These are phyloP conservation scores for Ophiostoma angusticollis DNA, from an alignment of 2,329 filamentous ascomycete species.

Conservation along the genomic window DNA sequence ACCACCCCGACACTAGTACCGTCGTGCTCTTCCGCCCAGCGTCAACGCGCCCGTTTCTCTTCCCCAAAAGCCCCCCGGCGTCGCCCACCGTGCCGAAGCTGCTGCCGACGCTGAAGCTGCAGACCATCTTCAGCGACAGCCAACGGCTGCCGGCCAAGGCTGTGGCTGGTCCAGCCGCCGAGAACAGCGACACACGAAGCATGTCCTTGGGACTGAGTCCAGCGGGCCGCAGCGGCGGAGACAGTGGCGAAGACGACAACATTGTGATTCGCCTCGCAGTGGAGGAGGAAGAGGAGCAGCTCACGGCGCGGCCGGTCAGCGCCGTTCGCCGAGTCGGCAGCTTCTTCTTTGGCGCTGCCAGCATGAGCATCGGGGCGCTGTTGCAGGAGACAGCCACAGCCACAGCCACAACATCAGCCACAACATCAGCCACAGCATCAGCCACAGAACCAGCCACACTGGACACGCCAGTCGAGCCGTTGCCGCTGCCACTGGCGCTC, in stretches of 20 bases:
- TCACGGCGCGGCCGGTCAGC: conserved; percentile 26
- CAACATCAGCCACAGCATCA: conserved; percentile 5
- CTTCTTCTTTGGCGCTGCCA: conserved; percentile 18
- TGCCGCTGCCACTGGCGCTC: conserved; percentile 45
- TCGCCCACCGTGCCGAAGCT: conserved; percentile 13
- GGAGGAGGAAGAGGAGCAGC: conserved; percentile 19
- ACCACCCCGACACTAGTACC: background rate
- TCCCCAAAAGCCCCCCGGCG: conserved; percentile 14
- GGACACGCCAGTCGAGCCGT: conserved; percentile 19
- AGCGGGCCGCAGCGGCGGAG: conserved; percentile 14
- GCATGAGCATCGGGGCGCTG: conserved; percentile 31
- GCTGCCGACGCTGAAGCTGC: conserved; percentile 26
- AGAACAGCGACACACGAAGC: conserved; percentile 1
- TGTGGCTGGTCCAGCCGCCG: conserved; percentile 7
- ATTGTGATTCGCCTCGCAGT: too few species aligned
- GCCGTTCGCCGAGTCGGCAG: conserved; percentile 11
- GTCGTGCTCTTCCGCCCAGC: background rate
- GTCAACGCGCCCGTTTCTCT: conserved; percentile 8
- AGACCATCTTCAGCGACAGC: conserved; percentile 27
- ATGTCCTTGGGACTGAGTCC: too few species aligned
- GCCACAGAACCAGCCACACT: conserved; percentile 1
- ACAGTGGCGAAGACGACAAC: conserved; percentile 12
- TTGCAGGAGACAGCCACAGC: conserved; percentile 16
- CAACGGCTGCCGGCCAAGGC: conserved; percentile 4
- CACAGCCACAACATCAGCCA: background rate